Evolutionary conservation across 345 rosid genomes (phyloP).

Genomic region (Physaria fendleri): DNA sequence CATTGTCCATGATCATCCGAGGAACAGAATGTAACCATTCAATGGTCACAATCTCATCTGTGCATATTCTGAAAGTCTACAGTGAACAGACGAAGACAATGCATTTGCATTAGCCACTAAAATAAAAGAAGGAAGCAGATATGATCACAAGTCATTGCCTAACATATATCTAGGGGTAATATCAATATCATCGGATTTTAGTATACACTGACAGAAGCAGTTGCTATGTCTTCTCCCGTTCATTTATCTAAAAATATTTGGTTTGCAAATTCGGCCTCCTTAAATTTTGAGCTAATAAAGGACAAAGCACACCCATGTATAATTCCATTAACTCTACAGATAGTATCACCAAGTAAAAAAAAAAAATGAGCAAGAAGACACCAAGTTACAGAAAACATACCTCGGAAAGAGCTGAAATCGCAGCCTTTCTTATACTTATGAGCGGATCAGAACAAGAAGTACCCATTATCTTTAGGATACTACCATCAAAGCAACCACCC

Average conservation of each 20-base stretch:
- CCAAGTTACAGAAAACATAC: constrained; percentile 34
- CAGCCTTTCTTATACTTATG: constrained; percentile 87
- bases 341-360: background rate
- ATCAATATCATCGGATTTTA: background rate
- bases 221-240: background rate
- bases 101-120: background rate
- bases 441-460: constrained; percentile 93
- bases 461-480: constrained; percentile 67
- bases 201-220: background rate
- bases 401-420: constrained; percentile 83
- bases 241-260: background rate
- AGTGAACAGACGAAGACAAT: constrained; percentile 9
- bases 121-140: background rate
- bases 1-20: constrained; percentile 73
- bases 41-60: constrained; percentile 50
- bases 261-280: background rate
- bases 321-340: background rate
- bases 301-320: background rate
- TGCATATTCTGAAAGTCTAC: constrained; percentile 65
- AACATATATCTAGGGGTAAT: background rate
- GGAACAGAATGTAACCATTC: constrained; percentile 97
- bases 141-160: background rate
- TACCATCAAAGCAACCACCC: constrained; percentile 57
- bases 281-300: background rate
- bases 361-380: background rate